These are phyloP conservation scores for Suhomyces vadensis DNA, from an alignment of 805 yeast genomes.

Conservation along the genomic window DNA sequence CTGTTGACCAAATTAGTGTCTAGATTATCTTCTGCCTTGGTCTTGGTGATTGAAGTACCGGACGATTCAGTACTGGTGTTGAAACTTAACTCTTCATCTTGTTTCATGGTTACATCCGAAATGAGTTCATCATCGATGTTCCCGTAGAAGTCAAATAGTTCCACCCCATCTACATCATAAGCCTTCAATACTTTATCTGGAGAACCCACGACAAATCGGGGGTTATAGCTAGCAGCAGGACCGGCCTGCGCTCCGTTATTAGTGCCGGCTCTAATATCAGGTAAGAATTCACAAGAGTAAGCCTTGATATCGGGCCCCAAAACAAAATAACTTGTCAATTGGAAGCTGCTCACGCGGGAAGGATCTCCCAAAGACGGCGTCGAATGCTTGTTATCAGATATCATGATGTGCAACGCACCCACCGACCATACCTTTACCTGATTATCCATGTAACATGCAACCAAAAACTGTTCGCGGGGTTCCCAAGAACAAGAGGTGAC, in stretches of 20 bases:
- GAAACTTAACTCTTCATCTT: constrained; percentile 1
- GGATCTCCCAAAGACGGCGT: constrained; percentile 28
- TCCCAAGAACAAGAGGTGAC: constrained; percentile 76
- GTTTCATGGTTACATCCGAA: constrained; percentile 12
- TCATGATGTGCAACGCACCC: constrained; percentile 23
- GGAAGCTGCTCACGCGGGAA: constrained; percentile 13
- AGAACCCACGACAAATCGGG: constrained; percentile 67
- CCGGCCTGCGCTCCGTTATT: neutral
- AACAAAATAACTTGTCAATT: constrained; percentile 37
- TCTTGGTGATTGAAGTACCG: neutral
- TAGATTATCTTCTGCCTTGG: constrained; percentile 1
- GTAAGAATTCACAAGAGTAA: constrained; percentile 68
- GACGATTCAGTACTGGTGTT: constrained; percentile 6
- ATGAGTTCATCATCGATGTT: constrained; percentile 27
- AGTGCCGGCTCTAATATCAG: constrained; percentile 37
- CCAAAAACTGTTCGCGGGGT: constrained; percentile 62
- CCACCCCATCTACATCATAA: constrained; percentile 39
- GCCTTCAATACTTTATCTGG: constrained; percentile 63
- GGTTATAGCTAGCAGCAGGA: constrained; percentile 19
- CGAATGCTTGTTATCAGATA: constrained; percentile 18
- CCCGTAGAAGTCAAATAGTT: constrained; percentile 44
- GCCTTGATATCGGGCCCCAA: constrained; percentile 41
- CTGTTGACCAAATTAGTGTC: constrained; percentile 18
- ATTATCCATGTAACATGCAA: constrained; percentile 74
- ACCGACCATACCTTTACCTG: constrained; percentile 70